These are phyloP conservation scores for Hirsutella rhossiliensis DNA, from an alignment of 2,329 filamentous ascomycete species.

Conservation along the genomic window DNA sequence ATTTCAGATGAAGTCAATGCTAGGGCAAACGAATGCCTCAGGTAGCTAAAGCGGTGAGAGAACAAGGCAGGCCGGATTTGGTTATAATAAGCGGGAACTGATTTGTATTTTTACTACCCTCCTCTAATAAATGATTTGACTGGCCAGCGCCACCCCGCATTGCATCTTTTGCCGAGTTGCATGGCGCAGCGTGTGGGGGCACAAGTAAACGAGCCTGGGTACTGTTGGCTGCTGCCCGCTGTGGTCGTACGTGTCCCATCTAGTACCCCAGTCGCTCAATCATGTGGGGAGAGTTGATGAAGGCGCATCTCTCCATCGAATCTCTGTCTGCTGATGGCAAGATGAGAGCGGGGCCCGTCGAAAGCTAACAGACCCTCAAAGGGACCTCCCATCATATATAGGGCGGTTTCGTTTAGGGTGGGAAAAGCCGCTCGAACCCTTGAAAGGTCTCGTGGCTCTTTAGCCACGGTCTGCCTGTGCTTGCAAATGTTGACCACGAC, in stretches of 20 bases:
- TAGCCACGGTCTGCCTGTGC: slow-evolving; percentile 20
- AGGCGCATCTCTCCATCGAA: slow-evolving; percentile 32
- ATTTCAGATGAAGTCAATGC: too few relatives aligned
- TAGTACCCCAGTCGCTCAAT: slow-evolving; percentile 29
- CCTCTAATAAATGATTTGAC: too few relatives aligned
- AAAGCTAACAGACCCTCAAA: slow-evolving; percentile 27
- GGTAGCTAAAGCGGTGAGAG: too few relatives aligned
- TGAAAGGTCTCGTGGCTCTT: slow-evolving; percentile 23
- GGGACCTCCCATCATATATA: slow-evolving; percentile 33
- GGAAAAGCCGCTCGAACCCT: slow-evolving; percentile 27
- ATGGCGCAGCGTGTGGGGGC: too few relatives aligned
- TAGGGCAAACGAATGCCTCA: too few relatives aligned
- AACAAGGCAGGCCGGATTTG: too few relatives aligned
- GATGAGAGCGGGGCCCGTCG: slow-evolving; percentile 19
- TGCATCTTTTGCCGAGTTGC: too few relatives aligned
- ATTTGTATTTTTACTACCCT: too few relatives aligned
- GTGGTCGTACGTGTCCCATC: not conserved
- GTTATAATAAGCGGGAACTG: too few relatives aligned
- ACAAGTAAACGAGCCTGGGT: too few relatives aligned
- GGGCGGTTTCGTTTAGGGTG: slow-evolving; percentile 9
- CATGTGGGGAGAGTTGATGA: slow-evolving; percentile 30
- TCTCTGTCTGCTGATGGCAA: slow-evolving; percentile 26
- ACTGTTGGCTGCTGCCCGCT: too few relatives aligned
- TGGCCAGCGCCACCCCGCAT: too few relatives aligned
- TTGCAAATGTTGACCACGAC: slow-evolving; percentile 35